Evolutionary conservation across 1,284 basidiomycete species (phyloP).

Genomic region (Sporisorium graminicola): DNA sequence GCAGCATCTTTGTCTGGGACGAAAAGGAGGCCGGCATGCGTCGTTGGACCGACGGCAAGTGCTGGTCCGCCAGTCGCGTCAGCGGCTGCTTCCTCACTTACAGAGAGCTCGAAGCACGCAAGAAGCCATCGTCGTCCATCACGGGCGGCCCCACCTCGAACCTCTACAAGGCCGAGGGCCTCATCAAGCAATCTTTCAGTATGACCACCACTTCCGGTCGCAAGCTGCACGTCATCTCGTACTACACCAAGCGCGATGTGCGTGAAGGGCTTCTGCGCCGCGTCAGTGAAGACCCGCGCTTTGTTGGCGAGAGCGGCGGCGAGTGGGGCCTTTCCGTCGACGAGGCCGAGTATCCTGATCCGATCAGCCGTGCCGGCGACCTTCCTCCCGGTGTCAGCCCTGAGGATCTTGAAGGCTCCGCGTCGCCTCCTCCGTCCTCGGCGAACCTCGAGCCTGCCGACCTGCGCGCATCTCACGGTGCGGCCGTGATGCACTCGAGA

Average conservation of each 20-base stretch:
- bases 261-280: constrained; percentile 59
- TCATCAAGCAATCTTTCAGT: constrained; percentile 69
- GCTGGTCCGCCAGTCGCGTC: constrained; percentile 73
- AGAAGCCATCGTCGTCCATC: constrained; percentile 57
- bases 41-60: constrained; percentile 73
- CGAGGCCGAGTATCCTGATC: constrained; percentile 58
- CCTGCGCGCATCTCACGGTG: constrained; percentile 11
- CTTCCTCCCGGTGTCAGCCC: constrained; percentile 40
- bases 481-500: constrained; percentile 4
- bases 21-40: constrained; percentile 71
- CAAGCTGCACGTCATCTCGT: constrained; percentile 68
- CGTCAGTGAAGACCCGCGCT: constrained; percentile 66
- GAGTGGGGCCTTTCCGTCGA: constrained; percentile 62
- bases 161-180: constrained; percentile 68
- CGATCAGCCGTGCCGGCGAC: constrained; percentile 53
- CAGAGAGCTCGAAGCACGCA: constrained; percentile 67
- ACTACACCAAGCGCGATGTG: constrained; percentile 67
- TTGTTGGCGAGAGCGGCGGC: constrained; percentile 61
- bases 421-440: constrained; percentile 28
- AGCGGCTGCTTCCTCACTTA: constrained; percentile 73
- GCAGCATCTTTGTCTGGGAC: constrained; percentile 68
- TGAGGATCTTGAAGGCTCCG: constrained; percentile 37
- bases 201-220: constrained; percentile 68
- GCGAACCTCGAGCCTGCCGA: constrained; percentile 19
- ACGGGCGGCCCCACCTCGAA: constrained; percentile 60